These are phyloP conservation scores for Sporisorium iseilematis-ciliati DNA, from an alignment of 1,284 basidiomycete genomes.

Conservation along the genomic window DNA sequence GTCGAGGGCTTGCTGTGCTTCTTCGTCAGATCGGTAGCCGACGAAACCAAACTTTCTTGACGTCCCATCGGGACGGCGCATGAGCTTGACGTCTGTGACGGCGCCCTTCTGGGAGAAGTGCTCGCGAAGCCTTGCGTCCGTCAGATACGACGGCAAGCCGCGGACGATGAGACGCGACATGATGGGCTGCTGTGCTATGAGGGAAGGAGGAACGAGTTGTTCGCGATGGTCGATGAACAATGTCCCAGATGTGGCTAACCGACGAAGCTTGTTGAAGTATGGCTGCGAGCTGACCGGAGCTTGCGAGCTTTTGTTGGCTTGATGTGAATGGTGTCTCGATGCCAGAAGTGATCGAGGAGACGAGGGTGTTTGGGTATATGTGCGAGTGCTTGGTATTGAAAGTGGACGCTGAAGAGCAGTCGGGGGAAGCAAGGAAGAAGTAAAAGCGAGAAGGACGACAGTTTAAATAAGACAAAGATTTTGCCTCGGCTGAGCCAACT, in stretches of 20 bases:
- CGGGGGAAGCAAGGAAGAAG: constrained; percentile 11
- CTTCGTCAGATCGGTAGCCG: constrained; percentile 84
- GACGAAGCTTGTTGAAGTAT: background rate
- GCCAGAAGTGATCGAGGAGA: no score
- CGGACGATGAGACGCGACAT: constrained; percentile 91
- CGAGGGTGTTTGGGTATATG: constrained; percentile 32
- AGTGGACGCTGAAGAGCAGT: constrained; percentile 42
- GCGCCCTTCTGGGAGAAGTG: constrained; percentile 75
- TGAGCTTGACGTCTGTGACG: constrained; percentile 89
- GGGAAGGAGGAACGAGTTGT: background rate
- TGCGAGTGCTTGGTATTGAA: constrained; percentile 5
- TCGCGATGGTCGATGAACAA: background rate
- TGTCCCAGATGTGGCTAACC: no score
- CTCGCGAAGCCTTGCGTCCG: constrained; percentile 77
- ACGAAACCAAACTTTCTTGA: constrained; percentile 91
- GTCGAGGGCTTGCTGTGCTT: constrained; percentile 80
- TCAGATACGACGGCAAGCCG: constrained; percentile 83
- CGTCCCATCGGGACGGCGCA: constrained; percentile 81
- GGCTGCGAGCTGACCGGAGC: constrained; percentile 12
- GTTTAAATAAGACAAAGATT: constrained; percentile 6
- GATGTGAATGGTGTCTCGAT: background rate
- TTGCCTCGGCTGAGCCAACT: constrained; percentile 1
- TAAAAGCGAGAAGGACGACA: background rate
- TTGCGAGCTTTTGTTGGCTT: background rate
- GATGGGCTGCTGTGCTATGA: background rate